Base-by-base conservation (phyloP, 2,329 filamentous ascomycete genomes). In the Phaeosphaeriaceae sp. region DNA sequence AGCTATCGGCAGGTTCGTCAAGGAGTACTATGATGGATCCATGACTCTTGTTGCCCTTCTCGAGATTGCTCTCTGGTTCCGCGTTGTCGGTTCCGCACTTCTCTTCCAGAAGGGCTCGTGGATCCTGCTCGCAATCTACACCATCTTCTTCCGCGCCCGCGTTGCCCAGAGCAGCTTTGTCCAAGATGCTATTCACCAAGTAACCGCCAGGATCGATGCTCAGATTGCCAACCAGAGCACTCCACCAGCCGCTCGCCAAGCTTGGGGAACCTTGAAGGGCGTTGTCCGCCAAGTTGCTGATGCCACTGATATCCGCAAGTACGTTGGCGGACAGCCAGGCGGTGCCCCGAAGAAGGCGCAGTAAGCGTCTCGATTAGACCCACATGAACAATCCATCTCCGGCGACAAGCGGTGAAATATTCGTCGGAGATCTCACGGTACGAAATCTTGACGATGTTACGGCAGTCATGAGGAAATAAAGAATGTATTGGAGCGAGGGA, bases 21-120 rank as follows among this genome's bases (percentile, higher is more conserved):
- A 97, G 86, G 86, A 92, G 73, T 97, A 97, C 84, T 99, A 99
- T 73, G 94, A 99, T 74, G 79, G 85, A 54, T 96, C 91, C 76
- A 99, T 99, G 94, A 90, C 89, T 49, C 80, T 97, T 53, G 94
- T 99, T 26, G 89, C 93, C 30, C 80, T 82, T 38, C 89, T 99
- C 50, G 94, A 99, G 79, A 90, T 97, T 61, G 77, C 84, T 33
- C 85, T 97, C 52, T 95, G 92, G 87, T 79, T 89, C 75, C 91
- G 94, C 68, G 79, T 99, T 46, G 70, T 95, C 40, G 77, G 92
- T 46, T 88, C 90, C 26, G 90, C 91, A 54, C 77, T 97, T 56
- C 81, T 95, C 63, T 97, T 97, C 84, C 86, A 87, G 78, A 90
- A 88, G 74, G 88, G 91, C 62, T 94, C 90, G 56, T 97, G 93